Evolutionary conservation across 2,329 filamentous ascomycete species (phyloP).

Genomic region (Zarea fungicola): DNA sequence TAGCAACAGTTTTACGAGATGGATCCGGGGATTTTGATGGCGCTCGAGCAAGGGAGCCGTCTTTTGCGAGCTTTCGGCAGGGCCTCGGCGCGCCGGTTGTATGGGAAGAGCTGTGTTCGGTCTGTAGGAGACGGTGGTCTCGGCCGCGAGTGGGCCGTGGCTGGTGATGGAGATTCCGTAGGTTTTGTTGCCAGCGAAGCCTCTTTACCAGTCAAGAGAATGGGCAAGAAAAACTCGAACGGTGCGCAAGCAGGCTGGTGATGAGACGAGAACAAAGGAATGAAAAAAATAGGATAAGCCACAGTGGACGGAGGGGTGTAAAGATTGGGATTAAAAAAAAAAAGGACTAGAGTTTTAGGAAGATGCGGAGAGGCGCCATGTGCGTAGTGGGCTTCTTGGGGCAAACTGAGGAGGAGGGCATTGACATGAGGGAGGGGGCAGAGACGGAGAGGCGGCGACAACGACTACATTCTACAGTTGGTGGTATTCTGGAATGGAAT

Average conservation of each 20-base stretch:
- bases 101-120: not conserved
- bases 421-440: not conserved
- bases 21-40: conserved; percentile 7
- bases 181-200: not conserved
- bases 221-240: not conserved
- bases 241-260: not conserved
- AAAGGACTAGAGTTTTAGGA: not conserved
- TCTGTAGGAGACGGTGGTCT: conserved; percentile 2
- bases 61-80: not conserved
- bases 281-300: too few relatives aligned
- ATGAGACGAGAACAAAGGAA: not conserved
- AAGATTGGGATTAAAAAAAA: not conserved
- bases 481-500: not conserved
- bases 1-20: not conserved
- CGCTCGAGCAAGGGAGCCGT: conserved; percentile 2
- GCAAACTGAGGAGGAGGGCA: not conserved
- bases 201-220: not conserved
- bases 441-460: not conserved
- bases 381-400: not conserved
- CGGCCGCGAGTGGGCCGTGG: conserved; percentile 2
- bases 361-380: conserved; percentile 8
- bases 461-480: not conserved
- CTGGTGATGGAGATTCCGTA: not conserved
- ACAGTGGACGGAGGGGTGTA: conserved; percentile 5
- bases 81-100: not conserved